Conservation (phyloP, 2,329 filamentous ascomycete genomes). For the Botrytis galanthina region DNA sequence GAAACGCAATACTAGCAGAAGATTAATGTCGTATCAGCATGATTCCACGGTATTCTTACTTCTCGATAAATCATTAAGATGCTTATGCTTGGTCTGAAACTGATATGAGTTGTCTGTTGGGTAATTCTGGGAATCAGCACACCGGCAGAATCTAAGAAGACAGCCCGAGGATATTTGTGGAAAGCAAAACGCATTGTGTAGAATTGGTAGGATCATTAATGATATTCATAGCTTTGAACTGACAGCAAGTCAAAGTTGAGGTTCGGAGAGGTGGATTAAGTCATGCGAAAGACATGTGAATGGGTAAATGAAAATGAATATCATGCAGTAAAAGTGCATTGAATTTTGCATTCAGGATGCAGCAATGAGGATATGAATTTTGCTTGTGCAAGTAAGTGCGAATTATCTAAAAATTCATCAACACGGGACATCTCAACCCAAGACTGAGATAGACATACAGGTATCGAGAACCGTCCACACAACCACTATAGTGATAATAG, state of each 20-base stretch:
- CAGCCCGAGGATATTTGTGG: neutral
- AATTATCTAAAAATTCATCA: neutral
- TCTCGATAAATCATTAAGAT: conserved; percentile 40
- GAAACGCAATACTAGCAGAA: no score
- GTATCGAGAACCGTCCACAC: neutral
- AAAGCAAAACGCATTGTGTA: neutral
- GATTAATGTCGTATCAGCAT: no score
- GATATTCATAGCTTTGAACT: neutral
- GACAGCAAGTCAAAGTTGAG: neutral
- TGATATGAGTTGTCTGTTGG: conserved; percentile 42
- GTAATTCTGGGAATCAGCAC: conserved; percentile 38
- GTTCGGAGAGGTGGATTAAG: neutral
- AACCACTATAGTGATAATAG: no score
- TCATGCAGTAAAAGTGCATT: neutral
- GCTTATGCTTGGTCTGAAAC: conserved; percentile 47
- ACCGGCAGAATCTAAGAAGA: no score
- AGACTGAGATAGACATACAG: neutral
- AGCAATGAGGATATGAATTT: neutral
- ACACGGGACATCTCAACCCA: neutral
- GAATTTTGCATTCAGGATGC: neutral
- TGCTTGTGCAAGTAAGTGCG: neutral
- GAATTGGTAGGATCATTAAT: no score
- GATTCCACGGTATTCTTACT: no score
- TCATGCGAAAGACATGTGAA: neutral
- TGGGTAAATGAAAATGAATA: no score